Percentiles rank a stretch among this genome's conserved stretches.
phyloP scores from a whole-genome alignment of 2,329 filamentous ascomycete genomes.

The Fusarium pseudonygamai region DNA sequence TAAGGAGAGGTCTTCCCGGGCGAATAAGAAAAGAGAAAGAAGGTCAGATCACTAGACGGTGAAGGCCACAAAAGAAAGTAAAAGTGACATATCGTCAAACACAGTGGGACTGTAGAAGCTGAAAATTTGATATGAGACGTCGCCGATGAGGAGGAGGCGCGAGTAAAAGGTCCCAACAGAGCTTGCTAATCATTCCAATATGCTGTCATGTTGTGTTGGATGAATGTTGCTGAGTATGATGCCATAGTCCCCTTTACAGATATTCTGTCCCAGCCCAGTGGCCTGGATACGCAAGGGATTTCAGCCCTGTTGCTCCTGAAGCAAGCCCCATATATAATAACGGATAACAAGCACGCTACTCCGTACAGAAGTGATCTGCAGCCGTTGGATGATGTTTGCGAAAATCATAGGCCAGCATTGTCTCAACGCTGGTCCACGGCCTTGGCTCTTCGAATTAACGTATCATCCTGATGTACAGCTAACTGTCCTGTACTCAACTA shows the following conservation, averaged over 20 bases:
- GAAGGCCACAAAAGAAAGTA: background rate
- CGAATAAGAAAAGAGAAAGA: background rate
- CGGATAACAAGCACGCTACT: background rate
- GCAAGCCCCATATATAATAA: background rate
- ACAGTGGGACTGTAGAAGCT: background rate
- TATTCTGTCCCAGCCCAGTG: background rate
- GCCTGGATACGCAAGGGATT: background rate
- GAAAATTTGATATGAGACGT: background rate
- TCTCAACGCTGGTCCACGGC: background rate
- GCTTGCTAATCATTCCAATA: background rate
- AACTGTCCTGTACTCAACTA: background rate
- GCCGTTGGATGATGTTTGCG: background rate
- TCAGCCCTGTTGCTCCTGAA: slow-evolving; percentile 1
- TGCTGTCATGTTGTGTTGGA: background rate
- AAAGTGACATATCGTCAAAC: slow-evolving; percentile 1
- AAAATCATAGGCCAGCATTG: background rate
- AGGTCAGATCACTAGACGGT: background rate
- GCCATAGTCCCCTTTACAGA: background rate
- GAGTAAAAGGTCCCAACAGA: background rate
- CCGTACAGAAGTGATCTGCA: slow-evolving; percentile 9
- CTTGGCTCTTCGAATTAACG: background rate
- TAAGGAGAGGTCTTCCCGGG: background rate
- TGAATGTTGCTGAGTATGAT: background rate
- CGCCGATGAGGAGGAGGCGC: background rate
- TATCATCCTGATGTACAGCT: background rate